phyloP scores from a whole-genome alignment of 495 filamentous ascomycete genomes.

The Apodospora peruviana region DNA sequence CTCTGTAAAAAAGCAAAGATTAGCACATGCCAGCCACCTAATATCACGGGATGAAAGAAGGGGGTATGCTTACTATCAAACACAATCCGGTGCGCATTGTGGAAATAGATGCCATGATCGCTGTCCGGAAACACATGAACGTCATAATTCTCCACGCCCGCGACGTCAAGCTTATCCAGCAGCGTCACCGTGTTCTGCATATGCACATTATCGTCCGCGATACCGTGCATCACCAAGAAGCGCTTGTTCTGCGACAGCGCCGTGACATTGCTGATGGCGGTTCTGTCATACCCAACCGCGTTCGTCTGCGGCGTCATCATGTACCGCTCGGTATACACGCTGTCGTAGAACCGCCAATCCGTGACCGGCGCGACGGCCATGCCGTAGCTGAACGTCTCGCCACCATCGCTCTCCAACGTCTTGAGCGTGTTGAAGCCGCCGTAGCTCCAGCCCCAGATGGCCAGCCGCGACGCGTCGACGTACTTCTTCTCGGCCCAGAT shows the following conservation, averaged over 20 bases:
- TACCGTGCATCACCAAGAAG: conserved; percentile 91
- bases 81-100: conserved; percentile 87
- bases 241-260: conserved; percentile 69
- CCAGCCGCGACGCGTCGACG: conserved; percentile 73
- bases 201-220: conserved; percentile 95
- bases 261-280: conserved; percentile 64
- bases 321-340: conserved; percentile 92
- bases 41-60: background rate
- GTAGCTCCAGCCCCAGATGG: conserved; percentile 98
- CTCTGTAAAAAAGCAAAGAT: too few relatives aligned
- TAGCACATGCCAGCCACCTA: conserved; percentile 14
- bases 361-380: conserved; percentile 98
- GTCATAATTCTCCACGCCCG: conserved; percentile 87
- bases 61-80: conserved; percentile 76
- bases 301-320: conserved; percentile 91
- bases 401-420: conserved; percentile 84
- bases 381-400: conserved; percentile 86
- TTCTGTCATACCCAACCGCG: conserved; percentile 65
- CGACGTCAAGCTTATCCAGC: conserved; percentile 81
- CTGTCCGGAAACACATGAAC: conserved; percentile 94
- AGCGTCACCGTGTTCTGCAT: conserved; percentile 85
- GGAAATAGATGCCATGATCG: conserved; percentile 92
- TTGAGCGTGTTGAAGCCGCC: conserved; percentile 98
- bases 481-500: conserved; percentile 78
- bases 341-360: conserved; percentile 94